A percentile compares a stretch with the other conserved stretches of the same genome.
phyloP scores from a whole-genome alignment of 108 stramenopile genomes.

The Skeletonema grethae region DNA sequence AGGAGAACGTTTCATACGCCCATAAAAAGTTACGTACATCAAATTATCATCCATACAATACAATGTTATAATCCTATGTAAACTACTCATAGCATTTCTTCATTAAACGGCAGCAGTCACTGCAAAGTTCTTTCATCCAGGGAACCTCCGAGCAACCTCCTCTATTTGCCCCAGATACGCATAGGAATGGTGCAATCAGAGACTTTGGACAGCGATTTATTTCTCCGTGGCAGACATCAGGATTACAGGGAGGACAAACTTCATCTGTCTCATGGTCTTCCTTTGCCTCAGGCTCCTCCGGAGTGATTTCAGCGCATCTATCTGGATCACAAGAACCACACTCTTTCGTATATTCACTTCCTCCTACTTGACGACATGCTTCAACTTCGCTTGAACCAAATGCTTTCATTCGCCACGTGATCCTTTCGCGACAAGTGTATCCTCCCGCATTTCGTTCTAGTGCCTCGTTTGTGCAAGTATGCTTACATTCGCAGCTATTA shows the following conservation, averaged over 20 bases:
- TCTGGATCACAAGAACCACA: conserved; percentile 62
- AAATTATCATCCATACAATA: not conserved
- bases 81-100: not conserved
- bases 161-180: conserved; percentile 44
- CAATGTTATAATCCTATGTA: not conserved
- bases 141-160: conserved; percentile 70
- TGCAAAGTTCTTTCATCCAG: conserved; percentile 40
- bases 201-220: conserved; percentile 63
- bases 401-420: conserved; percentile 53
- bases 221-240: conserved; percentile 51
- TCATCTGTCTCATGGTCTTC: conserved; percentile 3
- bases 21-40: not conserved
- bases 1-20: no score
- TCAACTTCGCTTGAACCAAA: conserved; percentile 46
- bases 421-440: conserved; percentile 63
- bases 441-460: conserved; percentile 48
- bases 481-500: conserved; percentile 49
- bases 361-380: conserved; percentile 60
- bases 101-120: not conserved
- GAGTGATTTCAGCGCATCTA: not conserved
- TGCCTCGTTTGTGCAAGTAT: conserved; percentile 58
- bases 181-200: conserved; percentile 63
- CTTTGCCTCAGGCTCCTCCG: conserved; percentile 1
- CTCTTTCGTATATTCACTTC: conserved; percentile 42
- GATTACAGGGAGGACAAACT: conserved; percentile 48